These are phyloP conservation scores for Sanghuangporus sanghuang DNA, from an alignment of 1,284 basidiomycete genomes.

Conservation along the genomic window DNA sequence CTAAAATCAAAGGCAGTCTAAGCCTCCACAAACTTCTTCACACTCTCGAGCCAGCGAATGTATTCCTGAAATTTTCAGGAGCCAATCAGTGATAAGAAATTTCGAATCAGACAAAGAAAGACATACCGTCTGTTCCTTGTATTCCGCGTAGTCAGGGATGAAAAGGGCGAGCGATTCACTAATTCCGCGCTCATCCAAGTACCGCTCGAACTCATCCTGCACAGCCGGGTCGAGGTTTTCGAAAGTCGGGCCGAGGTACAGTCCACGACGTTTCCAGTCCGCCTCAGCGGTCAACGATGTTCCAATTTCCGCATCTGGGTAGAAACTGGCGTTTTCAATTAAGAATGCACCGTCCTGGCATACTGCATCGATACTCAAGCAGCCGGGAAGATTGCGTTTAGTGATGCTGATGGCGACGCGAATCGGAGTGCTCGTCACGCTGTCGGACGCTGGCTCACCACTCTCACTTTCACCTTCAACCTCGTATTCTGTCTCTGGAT, in stretches of 20 bases:
- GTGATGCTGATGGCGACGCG: conserved; percentile 80
- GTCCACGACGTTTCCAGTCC: conserved; percentile 88
- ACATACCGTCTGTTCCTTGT: conserved; percentile 85
- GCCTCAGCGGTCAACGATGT: conserved; percentile 82
- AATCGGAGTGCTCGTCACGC: conserved; percentile 48
- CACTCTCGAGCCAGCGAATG: conserved; percentile 80
- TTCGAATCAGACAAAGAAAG: conserved; percentile 2
- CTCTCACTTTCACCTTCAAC: conserved; percentile 39
- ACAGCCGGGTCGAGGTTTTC: conserved; percentile 85
- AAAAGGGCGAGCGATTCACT: conserved; percentile 78
- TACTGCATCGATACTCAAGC: conserved; percentile 76
- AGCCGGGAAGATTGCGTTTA: conserved; percentile 58
- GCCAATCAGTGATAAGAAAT: conserved; percentile 2
- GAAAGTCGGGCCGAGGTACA: conserved; percentile 94
- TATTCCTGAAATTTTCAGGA: conserved; percentile 64
- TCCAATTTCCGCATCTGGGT: conserved; percentile 68
- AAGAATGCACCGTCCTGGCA: conserved; percentile 82
- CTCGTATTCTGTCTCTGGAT: conserved; percentile 30
- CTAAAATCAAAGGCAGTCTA: conserved; percentile 24
- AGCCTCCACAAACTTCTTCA: conserved; percentile 82
- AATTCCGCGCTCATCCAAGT: conserved; percentile 83
- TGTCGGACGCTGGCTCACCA: conserved; percentile 36
- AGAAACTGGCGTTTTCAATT: conserved; percentile 88
- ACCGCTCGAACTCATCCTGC: conserved; percentile 84
- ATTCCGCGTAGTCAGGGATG: conserved; percentile 79